Evolutionary conservation across 1,284 basidiomycete genomes (phyloP).

Genomic region (Testicularia cyperi): DNA sequence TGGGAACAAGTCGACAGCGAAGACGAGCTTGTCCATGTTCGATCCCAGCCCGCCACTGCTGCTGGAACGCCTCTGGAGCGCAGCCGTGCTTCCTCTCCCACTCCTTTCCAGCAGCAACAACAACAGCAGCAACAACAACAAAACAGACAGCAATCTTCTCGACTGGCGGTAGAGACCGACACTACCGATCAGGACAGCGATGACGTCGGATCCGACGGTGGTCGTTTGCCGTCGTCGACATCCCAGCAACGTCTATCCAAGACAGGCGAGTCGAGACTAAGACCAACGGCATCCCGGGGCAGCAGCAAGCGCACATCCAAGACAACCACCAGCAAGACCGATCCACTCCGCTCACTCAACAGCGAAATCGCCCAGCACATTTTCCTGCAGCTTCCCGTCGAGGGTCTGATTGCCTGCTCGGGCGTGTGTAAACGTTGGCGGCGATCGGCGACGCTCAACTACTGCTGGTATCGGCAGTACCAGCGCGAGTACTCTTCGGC

Average conservation of each 20-base stretch:
- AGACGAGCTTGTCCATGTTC: constrained; percentile 38
- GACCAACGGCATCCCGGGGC: background rate
- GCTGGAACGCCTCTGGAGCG: constrained; percentile 33
- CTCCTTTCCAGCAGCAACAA: too few species aligned
- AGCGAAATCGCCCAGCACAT: constrained; percentile 54
- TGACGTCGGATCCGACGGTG: constrained; percentile 1
- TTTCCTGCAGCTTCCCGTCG: constrained; percentile 47
- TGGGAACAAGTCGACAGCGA: constrained; percentile 47
- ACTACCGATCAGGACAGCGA: constrained; percentile 34
- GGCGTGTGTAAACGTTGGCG: constrained; percentile 45
- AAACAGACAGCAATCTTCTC: too few species aligned
- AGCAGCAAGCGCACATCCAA: constrained; percentile 5
- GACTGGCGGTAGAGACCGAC: constrained; percentile 27
- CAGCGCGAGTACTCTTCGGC: constrained; percentile 19
- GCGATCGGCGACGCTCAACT: constrained; percentile 52
- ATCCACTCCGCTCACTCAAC: constrained; percentile 42
- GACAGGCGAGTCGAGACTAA: background rate
- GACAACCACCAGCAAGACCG: constrained; percentile 35
- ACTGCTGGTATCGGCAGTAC: constrained; percentile 47
- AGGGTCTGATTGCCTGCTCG: constrained; percentile 39
- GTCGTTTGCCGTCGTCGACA: constrained; percentile 2
- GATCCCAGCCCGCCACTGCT: constrained; percentile 25
- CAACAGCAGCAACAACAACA: too few species aligned
- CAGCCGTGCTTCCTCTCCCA: constrained; percentile 31
- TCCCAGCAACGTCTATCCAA: constrained; percentile 2